Base-by-base conservation (phyloP, 305 asterid species). In the Fraxinus angustifolia region DNA sequence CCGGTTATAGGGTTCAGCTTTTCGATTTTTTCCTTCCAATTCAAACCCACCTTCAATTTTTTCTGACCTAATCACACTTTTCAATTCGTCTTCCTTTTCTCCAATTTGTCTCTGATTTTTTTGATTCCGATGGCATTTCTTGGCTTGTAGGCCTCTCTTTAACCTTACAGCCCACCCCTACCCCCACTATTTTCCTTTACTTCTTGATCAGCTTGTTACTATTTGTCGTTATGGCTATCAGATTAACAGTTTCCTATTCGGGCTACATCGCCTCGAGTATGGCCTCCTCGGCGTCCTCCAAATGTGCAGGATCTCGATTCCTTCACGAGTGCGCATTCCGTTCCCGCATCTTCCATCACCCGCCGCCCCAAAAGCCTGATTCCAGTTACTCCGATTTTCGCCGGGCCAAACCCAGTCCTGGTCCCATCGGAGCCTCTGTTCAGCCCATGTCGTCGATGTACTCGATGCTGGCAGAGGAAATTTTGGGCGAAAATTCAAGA, bases 241-340 rank as follows among this genome's bases (percentile, higher is more conserved):
- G 99, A 56, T 88, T 89, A 85, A 91, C 97, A 73, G 94, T 91
- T 81, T 31, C 86, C 72, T 94, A 83, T 89, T 91, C 99, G 83
- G 97, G 94, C 85, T 88, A 87, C 81, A 70, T 92, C 73, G 95
- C 97, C 79, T 90, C 93, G 34, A 90, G 87, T 79, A 45, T 93
- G 58, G 89, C 91, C 33, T 83, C 92, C 12, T 83, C 92, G 75
- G 91, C 93, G 76, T 42, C 96, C 50, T 86, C 95, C 0, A 92
- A 92, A 76, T 91, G 87, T 76, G 75, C 87, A 3, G 88, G 85
- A 76, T 86, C 91, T 77, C 92, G 96, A 28, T 86, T 89, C 85
- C 36, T 93, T 67, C 85, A 92, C 76, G 97, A 91, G 11, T 68
- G 40, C 81, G 83, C 84, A 4, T 65, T 67, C 36, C 84, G 91